Conservation (phyloP, 805 yeast genomes). For the Candida xyloterini region DNA sequence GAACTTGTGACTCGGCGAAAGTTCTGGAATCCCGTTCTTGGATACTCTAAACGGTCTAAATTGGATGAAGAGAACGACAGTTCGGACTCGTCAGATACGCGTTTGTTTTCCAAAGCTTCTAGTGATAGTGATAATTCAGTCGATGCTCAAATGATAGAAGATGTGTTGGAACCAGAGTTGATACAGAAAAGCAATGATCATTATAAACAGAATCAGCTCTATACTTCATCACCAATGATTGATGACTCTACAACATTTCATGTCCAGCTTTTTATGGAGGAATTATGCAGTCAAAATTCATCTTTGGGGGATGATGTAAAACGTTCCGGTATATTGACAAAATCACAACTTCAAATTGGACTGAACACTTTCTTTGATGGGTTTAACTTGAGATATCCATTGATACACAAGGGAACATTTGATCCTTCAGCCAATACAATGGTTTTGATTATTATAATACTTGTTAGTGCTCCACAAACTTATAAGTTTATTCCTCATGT, state of each 20-base stretch:
- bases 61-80: background rate
- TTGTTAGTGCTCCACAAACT: constrained; percentile 1
- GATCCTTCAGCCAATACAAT: constrained; percentile 1
- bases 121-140: constrained; percentile 3
- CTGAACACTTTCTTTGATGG: constrained; percentile 8
- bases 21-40: constrained; percentile 7
- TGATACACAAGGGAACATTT: constrained; percentile 15
- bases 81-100: constrained; percentile 3
- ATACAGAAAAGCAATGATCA: background rate
- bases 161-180: constrained; percentile 5
- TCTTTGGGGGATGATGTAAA: background rate
- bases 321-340: background rate
- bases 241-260: background rate
- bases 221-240: too few species aligned
- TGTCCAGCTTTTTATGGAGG: background rate
- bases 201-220: too few species aligned
- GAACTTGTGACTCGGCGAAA: constrained; percentile 6
- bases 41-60: constrained; percentile 1
- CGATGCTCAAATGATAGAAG: background rate
- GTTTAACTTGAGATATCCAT: constrained; percentile 15
- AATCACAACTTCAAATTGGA: background rate
- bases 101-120: constrained; percentile 5
- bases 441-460: background rate
- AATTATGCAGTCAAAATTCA: background rate
- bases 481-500: too few species aligned